Conservation (phyloP, 208 protist genomes). For the Borovskyia barvae region DNA sequence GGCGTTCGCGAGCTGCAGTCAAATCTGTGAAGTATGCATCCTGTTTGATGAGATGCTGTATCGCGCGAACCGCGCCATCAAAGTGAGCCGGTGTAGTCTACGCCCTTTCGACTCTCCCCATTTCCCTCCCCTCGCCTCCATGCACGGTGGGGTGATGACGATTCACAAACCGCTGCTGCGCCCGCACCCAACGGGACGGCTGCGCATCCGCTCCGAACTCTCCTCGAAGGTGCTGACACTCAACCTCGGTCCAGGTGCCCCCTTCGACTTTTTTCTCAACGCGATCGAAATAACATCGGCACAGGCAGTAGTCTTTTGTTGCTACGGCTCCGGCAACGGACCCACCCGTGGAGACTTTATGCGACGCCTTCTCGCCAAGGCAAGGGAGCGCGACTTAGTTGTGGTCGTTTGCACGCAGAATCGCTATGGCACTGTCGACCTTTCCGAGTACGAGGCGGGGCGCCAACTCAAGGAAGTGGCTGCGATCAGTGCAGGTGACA, state of each 20-base stretch:
- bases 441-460: constrained; percentile 79
- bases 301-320: constrained; percentile 85
- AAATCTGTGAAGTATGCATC: constrained; percentile 94
- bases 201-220: constrained; percentile 61
- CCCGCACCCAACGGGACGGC: constrained; percentile 37
- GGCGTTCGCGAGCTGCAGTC: constrained; percentile 76
- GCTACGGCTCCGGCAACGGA: constrained; percentile 94
- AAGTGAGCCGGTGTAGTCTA: constrained; percentile 71
- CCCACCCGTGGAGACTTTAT: constrained; percentile 72
- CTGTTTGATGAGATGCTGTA: constrained; percentile 95
- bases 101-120: constrained; percentile 92
- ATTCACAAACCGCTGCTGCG: constrained; percentile 46
- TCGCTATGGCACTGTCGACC: constrained; percentile 58
- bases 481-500: constrained; percentile 78
- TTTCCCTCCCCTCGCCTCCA: constrained; percentile 84
- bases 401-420: constrained; percentile 92
- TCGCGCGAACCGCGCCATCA: constrained; percentile 90
- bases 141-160: constrained; percentile 46
- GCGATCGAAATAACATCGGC: constrained; percentile 36
- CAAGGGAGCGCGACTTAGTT: constrained; percentile 75
- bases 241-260: constrained; percentile 79
- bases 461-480: constrained; percentile 59
- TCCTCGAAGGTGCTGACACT: constrained; percentile 44
- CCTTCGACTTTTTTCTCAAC: constrained; percentile 20
- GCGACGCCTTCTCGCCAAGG: constrained; percentile 52